phyloP scores from a whole-genome alignment of 345 rosid genomes.

The Bruguiera sexangula region DNA sequence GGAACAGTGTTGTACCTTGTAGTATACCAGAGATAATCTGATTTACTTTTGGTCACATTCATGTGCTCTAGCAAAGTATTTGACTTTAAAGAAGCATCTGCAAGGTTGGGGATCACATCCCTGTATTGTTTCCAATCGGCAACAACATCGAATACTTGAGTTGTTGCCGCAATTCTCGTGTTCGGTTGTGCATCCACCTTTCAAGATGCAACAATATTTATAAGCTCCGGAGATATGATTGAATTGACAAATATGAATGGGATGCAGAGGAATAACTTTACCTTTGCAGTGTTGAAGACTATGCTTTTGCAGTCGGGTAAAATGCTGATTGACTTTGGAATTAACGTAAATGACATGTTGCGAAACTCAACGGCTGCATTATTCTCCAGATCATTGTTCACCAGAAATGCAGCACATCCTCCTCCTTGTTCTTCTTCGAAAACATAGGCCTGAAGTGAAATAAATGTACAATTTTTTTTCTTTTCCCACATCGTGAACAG shows the following conservation, averaged over 20 bases:
- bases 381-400: conserved; percentile 38
- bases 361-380: conserved; percentile 44
- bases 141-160: conserved; percentile 33
- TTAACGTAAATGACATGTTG: conserved; percentile 46
- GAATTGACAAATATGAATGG: neutral
- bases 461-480: neutral
- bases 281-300: conserved; percentile 71
- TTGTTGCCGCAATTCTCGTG: conserved; percentile 38
- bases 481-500: neutral
- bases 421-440: conserved; percentile 33
- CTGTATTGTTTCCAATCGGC: conserved; percentile 50
- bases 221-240: too few relatives aligned
- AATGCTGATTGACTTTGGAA: conserved; percentile 61
- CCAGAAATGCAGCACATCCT: conserved; percentile 64
- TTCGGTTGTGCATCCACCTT: conserved; percentile 50
- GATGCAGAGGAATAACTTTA: conserved; percentile 12
- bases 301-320: conserved; percentile 63
- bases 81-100: conserved; percentile 12
- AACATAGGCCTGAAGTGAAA: conserved; percentile 48
- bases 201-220: neutral
- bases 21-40: conserved; percentile 31
- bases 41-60: conserved; percentile 20
- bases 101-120: conserved; percentile 43
- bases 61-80: conserved; percentile 18
- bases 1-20: neutral